These are phyloP conservation scores for Vitis rupestris DNA, from an alignment of 164 flowering plant species.

Conservation along the genomic window DNA sequence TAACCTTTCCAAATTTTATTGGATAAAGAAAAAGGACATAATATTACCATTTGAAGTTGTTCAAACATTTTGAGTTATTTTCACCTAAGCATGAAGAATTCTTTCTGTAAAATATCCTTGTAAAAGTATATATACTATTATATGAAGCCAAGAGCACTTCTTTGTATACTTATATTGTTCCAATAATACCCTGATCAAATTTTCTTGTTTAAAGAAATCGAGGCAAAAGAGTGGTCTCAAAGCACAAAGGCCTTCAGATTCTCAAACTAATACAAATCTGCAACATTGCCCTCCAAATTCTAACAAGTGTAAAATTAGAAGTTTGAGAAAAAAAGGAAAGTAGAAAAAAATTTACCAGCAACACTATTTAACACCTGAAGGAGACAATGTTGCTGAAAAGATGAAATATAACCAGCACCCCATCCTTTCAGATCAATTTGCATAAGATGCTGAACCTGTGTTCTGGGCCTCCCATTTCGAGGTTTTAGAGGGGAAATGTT, in stretches of 20 bases:
- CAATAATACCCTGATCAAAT: too few relatives aligned
- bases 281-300: neutral
- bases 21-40: too few relatives aligned
- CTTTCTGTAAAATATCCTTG: too few relatives aligned
- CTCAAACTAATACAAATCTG: neutral
- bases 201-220: too few relatives aligned
- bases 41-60: too few relatives aligned
- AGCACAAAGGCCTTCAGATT: neutral
- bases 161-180: too few relatives aligned
- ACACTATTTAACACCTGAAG: conserved; percentile 96
- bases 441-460: conserved; percentile 98
- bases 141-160: too few relatives aligned
- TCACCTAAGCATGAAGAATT: too few relatives aligned
- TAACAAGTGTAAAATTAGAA: neutral
- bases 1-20: too few relatives aligned
- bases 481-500: conserved; percentile 90
- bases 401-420: conserved; percentile 87
- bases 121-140: too few relatives aligned
- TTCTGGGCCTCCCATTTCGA: conserved; percentile 84
- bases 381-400: conserved; percentile 94
- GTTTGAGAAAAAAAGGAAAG: neutral
- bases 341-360: conserved; percentile 59
- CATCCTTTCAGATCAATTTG: conserved; percentile 99
- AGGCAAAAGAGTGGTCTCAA: neutral
- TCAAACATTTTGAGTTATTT: too few relatives aligned